phyloP scores from a whole-genome alignment of 2,329 filamentous ascomycete species.

The Curvularia spicifera region DNA sequence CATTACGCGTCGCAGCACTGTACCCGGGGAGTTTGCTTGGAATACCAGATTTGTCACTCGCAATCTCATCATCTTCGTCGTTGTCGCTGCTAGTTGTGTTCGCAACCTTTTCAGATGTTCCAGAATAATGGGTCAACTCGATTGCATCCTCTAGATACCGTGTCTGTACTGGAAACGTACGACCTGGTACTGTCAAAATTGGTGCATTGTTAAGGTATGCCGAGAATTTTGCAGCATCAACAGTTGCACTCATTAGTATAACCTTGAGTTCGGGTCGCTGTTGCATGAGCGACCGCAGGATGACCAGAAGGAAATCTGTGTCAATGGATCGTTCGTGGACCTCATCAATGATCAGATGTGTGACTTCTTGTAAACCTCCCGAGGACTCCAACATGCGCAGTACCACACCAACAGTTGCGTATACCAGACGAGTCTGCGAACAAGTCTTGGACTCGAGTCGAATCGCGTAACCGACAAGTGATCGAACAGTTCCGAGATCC shows the following conservation, averaged over 20 bases:
- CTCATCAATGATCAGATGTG: conserved; percentile 94
- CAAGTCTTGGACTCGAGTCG: conserved; percentile 87
- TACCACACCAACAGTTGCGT: conserved; percentile 89
- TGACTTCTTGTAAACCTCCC: conserved; percentile 85
- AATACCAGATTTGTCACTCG: conserved; percentile 62
- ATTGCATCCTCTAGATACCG: conserved; percentile 92
- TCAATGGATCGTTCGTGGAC: conserved; percentile 92
- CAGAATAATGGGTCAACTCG: conserved; percentile 77
- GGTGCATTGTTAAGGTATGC: conserved; percentile 85
- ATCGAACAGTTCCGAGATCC: conserved; percentile 81
- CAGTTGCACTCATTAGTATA: conserved; percentile 95
- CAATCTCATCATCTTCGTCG: conserved; percentile 56
- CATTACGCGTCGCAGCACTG: conserved; percentile 75
- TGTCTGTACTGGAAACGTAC: conserved; percentile 90
- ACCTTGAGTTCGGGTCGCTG: conserved; percentile 85
- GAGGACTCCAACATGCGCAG: conserved; percentile 95
- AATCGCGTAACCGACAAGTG: conserved; percentile 93
- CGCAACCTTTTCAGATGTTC: conserved; percentile 54
- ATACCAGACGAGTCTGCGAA: conserved; percentile 82
- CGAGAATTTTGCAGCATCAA: conserved; percentile 91
- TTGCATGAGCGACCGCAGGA: conserved; percentile 80
- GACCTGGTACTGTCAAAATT: conserved; percentile 86
- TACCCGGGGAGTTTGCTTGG: conserved; percentile 74
- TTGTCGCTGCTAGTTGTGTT: conserved; percentile 56
- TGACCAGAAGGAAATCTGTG: conserved; percentile 92